Evolutionary conservation across 2,329 filamentous ascomycete species (phyloP), one percentile per base, ranked within the genome.

Genomic region (Colletotrichum lentis): DNA sequence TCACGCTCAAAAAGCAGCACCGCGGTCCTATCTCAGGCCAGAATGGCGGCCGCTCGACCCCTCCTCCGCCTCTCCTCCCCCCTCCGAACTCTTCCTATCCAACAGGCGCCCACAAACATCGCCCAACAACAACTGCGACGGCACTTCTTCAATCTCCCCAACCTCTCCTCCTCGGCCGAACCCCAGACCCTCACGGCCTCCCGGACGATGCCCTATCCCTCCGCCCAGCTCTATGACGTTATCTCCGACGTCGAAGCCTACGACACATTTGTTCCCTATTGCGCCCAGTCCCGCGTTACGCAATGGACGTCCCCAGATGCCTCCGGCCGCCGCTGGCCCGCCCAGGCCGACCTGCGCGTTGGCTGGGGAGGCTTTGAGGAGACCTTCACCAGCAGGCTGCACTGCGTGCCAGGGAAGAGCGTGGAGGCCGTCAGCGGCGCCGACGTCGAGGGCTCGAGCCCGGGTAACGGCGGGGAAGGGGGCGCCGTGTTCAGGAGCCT

Each of bases 171-270:
- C 71, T 79, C 20, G 73, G 76, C 14, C 69, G 70, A 69, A 69
- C 72, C 73, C 65, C 92, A 94, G 76, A 87, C 83, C 71, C 85
- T 98, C 65, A 88, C 86, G 59, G 94, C 93, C 12, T 84, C 85
- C 22, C 91, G 93, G 69, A 91, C 85, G 4, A 90, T 98, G 16
- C 91, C 92, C 16, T 96, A 96, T 83, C 81, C 89, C 0, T 83
- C 88, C 39, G 74, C 79, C 5, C 83, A 88, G 1, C 89, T 99
- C 73, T 99, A 96, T 86, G 84, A 85, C 72, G 86, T 97, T 62
- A 94, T 99, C 78, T 89, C 94, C 80, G 93, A 97, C 79, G 89
- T 99, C 71, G 88, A 93, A 78, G 88, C 88, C 71, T 99, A 99
- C 86, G 83, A 86, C 44, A 78, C 83, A 72, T 99, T 98, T 84